A percentile compares a stretch with the other conserved stretches of the same genome.
These are phyloP conservation scores for Tolypocladium tundrense DNA, from an alignment of 2,329 filamentous ascomycete species.

Conservation along the genomic window DNA sequence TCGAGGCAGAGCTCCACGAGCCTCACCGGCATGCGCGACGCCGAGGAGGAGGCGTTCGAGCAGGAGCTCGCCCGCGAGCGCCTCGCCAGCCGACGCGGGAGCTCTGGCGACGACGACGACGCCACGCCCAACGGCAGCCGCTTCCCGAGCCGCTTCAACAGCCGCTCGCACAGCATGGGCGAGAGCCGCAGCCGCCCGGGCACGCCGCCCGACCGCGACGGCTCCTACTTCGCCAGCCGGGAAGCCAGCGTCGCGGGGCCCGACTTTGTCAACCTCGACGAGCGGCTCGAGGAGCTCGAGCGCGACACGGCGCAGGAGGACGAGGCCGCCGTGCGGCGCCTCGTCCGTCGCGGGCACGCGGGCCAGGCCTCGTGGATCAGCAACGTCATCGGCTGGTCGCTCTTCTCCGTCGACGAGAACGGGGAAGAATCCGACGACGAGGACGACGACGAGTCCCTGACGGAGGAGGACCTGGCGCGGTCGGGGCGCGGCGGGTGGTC, in stretches of 20 bases:
- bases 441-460: constrained; percentile 18
- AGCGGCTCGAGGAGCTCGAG: constrained; percentile 45
- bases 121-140: constrained; percentile 31
- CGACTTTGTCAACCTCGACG: constrained; percentile 54
- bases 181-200: constrained; percentile 27
- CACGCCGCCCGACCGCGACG: constrained; percentile 33
- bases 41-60: constrained; percentile 43
- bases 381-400: constrained; percentile 46
- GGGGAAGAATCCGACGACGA: constrained; percentile 39
- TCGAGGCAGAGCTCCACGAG: constrained; percentile 55
- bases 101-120: constrained; percentile 27
- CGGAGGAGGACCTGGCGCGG: constrained; percentile 15
- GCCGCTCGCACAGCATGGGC: constrained; percentile 25
- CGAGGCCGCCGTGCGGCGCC: constrained; percentile 45
- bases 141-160: constrained; percentile 37
- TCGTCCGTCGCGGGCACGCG: constrained; percentile 42
- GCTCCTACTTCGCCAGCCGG: constrained; percentile 31
- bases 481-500: constrained; percentile 21
- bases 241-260: constrained; percentile 38
- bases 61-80: constrained; percentile 40
- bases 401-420: constrained; percentile 53
- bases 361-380: constrained; percentile 50
- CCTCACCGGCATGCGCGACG: constrained; percentile 39
- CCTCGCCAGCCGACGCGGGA: constrained; percentile 37
- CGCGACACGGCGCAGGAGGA: constrained; percentile 42